phyloP scores from a whole-genome alignment of 495 filamentous ascomycete genomes.

The Saxispiralis lemnorum region DNA sequence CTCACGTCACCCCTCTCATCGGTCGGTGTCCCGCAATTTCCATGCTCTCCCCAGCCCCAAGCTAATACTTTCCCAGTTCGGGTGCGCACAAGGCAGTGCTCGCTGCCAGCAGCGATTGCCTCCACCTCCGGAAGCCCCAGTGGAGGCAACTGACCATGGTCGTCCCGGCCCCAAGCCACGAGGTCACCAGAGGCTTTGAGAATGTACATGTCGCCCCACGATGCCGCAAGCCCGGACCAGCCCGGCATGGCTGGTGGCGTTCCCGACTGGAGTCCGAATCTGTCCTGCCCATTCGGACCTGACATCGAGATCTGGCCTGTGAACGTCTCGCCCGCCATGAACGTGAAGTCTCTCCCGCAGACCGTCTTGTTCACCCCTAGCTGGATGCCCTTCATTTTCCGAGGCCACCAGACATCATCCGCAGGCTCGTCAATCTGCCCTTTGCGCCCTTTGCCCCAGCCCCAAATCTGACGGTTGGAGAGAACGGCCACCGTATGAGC shows the following conservation, averaged over 20 bases:
- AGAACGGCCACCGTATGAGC: constrained; percentile 58
- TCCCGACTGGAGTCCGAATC: constrained; percentile 40
- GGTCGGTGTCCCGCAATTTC: constrained; percentile 65
- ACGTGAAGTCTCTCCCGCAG: constrained; percentile 72
- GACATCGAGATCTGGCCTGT: constrained; percentile 41
- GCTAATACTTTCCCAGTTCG: constrained; percentile 42
- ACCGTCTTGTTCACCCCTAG: constrained; percentile 43
- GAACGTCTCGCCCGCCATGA: constrained; percentile 36
- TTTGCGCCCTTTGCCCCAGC: constrained; percentile 74
- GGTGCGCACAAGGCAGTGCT: constrained; percentile 59
- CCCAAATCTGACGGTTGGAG: constrained; percentile 58
- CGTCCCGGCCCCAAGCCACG: constrained; percentile 57
- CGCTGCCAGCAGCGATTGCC: constrained; percentile 62
- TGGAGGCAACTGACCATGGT: constrained; percentile 66
- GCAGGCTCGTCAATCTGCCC: constrained; percentile 52
- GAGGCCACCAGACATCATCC: constrained; percentile 37
- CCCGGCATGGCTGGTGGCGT: constrained; percentile 17
- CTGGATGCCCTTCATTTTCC: constrained; percentile 34
- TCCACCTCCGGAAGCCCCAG: constrained; percentile 31
- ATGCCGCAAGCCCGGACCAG: constrained; percentile 49
- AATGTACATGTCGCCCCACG: constrained; percentile 70
- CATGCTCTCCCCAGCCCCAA: constrained; percentile 97
- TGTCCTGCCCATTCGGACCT: constrained; percentile 38
- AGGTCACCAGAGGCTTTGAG: constrained; percentile 38
- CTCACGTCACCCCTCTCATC: constrained; percentile 46